Conservation (phyloP, 495 filamentous ascomycete species). For the Aspergillus homomorphus region DNA sequence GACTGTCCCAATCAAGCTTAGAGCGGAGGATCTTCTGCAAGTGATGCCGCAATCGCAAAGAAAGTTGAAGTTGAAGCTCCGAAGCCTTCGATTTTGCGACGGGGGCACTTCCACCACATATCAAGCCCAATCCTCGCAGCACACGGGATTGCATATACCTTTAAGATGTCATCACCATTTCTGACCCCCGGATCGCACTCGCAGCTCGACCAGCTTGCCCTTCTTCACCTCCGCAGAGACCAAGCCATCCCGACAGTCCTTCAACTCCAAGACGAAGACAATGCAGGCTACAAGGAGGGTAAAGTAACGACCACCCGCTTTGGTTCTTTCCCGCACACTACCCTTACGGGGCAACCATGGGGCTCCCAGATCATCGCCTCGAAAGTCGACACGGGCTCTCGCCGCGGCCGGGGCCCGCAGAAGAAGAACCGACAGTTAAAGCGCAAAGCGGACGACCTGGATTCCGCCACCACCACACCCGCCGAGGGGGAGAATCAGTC, state of each 20-base stretch:
- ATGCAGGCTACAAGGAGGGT: conserved; percentile 73
- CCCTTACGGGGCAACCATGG: conserved; percentile 78
- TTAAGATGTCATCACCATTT: conserved; percentile 62
- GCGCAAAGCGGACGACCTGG: conserved; percentile 51
- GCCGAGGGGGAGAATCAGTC: conserved; percentile 19
- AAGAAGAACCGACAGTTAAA: conserved; percentile 38
- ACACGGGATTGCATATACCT: not conserved
- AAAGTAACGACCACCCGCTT: conserved; percentile 90
- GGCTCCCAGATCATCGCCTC: conserved; percentile 87
- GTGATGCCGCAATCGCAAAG: conserved; percentile 1
- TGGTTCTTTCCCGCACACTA: conserved; percentile 90
- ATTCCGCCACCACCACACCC: conserved; percentile 26
- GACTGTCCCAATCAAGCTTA: conserved; percentile 17
- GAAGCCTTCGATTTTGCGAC: not conserved
- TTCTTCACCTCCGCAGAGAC: conserved; percentile 84
- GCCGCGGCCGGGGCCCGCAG: conserved; percentile 49
- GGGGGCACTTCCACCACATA: too few relatives aligned
- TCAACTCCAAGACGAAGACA: conserved; percentile 52
- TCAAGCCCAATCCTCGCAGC: not conserved
- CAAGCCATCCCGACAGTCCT: conserved; percentile 73
- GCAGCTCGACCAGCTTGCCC: conserved; percentile 57
- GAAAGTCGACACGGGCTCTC: conserved; percentile 82
- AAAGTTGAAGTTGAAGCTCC: not conserved
- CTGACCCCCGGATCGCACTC: conserved; percentile 60
- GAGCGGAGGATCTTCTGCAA: conserved; percentile 14